Evolutionary conservation across 148 eudicot species (phyloP).

Genomic region (Persicaria tinctoria): DNA sequence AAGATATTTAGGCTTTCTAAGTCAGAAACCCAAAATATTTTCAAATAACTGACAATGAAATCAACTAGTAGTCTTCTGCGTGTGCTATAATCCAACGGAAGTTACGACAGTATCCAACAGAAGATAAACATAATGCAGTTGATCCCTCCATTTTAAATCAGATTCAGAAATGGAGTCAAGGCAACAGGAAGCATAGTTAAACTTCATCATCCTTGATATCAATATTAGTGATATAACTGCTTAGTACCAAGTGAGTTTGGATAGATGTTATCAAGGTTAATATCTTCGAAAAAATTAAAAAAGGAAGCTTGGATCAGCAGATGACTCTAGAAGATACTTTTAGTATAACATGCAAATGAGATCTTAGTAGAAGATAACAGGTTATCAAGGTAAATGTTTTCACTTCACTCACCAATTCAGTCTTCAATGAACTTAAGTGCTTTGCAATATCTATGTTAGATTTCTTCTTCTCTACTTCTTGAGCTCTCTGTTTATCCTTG

Average conservation of each 20-base stretch:
- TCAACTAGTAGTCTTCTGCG: neutral
- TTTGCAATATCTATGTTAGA: constrained; percentile 75
- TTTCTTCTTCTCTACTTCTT: constrained; percentile 72
- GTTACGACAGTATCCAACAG: neutral
- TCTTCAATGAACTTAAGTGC: constrained; percentile 53
- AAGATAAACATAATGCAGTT: neutral
- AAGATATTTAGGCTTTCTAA: constrained; percentile 3
- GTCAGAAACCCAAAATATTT: neutral
- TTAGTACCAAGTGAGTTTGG: neutral
- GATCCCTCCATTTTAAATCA: neutral
- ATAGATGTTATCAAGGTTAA: neutral
- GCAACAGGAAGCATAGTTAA: neutral
- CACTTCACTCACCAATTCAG: constrained; percentile 61
- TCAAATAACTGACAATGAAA: neutral
- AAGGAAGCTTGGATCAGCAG: neutral
- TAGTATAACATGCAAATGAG: neutral
- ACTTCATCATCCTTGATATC: neutral
- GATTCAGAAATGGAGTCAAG: neutral
- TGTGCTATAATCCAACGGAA: neutral
- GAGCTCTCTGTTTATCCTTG: constrained; percentile 63
- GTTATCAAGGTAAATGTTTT: neutral
- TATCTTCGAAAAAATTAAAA: neutral
- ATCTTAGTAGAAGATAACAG: neutral
- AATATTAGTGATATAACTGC: neutral
- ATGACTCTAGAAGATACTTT: neutral